Base-by-base conservation (phyloP, 345 rosid species). In the Eutrema japonicum region DNA sequence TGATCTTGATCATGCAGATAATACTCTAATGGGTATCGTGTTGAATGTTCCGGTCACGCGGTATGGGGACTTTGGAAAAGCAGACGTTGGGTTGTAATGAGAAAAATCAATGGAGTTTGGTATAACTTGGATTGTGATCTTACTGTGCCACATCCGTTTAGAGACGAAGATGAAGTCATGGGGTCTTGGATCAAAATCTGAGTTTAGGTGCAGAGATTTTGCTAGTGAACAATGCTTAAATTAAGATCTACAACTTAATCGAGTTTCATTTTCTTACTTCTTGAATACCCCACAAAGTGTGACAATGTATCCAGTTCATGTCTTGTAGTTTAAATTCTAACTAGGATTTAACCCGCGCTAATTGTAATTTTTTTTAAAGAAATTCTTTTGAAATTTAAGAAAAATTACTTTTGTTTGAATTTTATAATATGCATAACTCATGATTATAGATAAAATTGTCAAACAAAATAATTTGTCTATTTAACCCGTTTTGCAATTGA, bases 61-160 rank as follows among this genome's bases (percentile, higher is more conserved):
- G 60, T 86, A 84, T 50, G 91, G 83, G 97, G 97, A 73, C 78
- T 92, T 35, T 92, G 99, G 95, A 88, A 78, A 79, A 53, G 90
- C 66, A 86, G 99, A 77, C 98, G 88, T 80, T 90, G 99, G 99
- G 80, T 89, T 62, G 78, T 92, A 5, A 4, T 92, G 83, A 88
- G 90, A 65, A 84, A 83, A 77, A 87, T 89, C 67, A 80, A 71
- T 67, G 97, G 94, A 60, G 78, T 85, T 52, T 92, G 97, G 98
- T 92, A 90, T 81, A 92, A 90, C 66, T 78, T 92, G 84, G 96
- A 89, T 49, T 89, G 98, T 81, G 96, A 96, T 81, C 92, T 92
- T n/a, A 3, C 29, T 53, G 58, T 77, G 35, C 93, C 95, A 46
- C 43, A 45, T 4, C 10, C 61, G 32, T 90, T 90, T 50, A 72